These are phyloP conservation scores for Gynochthodes officinalis DNA, from an alignment of 257 asterid species.

Conservation along the genomic window DNA sequence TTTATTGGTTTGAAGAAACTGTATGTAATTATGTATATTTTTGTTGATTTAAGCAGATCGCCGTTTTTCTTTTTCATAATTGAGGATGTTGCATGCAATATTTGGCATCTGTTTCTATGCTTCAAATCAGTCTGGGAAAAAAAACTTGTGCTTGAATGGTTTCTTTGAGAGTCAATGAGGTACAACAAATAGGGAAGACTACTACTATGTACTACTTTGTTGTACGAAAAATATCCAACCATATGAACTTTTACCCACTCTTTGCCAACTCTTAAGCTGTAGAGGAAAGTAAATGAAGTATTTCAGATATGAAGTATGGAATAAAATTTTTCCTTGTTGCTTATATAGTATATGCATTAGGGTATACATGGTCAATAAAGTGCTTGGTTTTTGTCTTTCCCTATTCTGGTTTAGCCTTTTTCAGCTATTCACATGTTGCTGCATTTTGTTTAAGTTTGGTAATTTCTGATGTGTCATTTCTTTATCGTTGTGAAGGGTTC, in stretches of 20 bases:
- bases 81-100: too few species aligned
- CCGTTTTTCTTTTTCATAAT: background rate
- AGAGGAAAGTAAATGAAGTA: background rate
- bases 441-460: background rate
- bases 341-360: background rate
- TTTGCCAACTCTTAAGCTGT: background rate
- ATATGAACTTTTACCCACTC: background rate
- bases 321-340: background rate
- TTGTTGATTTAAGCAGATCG: background rate
- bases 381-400: background rate
- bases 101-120: background rate
- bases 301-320: background rate
- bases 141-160: background rate
- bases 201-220: background rate
- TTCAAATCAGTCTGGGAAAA: background rate
- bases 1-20: background rate
- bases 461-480: constrained; percentile 49
- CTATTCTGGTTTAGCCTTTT: background rate
- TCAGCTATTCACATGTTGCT: background rate
- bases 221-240: background rate
- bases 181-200: background rate
- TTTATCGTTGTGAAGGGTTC: constrained; percentile 77
- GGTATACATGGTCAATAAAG: background rate
- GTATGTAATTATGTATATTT: too few species aligned
- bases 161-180: background rate